Evolutionary conservation across 1,284 basidiomycete genomes (phyloP).

Genomic region (Caloboletus firmus): DNA sequence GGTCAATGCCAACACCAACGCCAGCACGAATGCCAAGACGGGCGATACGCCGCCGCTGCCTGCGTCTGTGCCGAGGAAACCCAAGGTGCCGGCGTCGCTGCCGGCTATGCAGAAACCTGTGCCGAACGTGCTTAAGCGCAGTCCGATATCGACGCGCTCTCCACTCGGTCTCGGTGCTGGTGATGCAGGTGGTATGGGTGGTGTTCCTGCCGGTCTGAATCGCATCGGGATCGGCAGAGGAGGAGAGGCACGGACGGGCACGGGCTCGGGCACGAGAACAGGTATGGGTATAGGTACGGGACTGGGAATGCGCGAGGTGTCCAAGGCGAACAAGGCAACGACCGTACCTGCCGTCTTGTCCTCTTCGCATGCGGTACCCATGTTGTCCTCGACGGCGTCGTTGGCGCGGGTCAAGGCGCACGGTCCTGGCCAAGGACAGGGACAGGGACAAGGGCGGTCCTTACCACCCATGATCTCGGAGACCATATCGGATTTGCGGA

Average conservation of each 20-base stretch:
- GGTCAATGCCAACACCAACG: slow-evolving; percentile 15
- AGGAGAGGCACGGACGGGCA: background rate
- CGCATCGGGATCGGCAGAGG: background rate
- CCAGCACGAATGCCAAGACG: background rate
- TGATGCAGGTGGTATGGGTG: background rate
- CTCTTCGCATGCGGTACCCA: slow-evolving; percentile 67
- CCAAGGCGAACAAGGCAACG: slow-evolving; percentile 30
- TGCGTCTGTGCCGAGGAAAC: slow-evolving; percentile 7
- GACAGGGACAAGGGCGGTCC: slow-evolving; percentile 17
- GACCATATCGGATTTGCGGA: slow-evolving; percentile 26
- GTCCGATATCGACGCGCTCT: slow-evolving; percentile 6
- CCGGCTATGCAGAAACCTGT: slow-evolving; percentile 16
- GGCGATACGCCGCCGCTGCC: background rate
- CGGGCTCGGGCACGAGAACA: background rate
- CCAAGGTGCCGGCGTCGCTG: slow-evolving; percentile 3
- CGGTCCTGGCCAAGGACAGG: slow-evolving; percentile 22
- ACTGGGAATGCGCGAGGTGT: slow-evolving; percentile 15
- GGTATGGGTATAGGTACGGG: background rate
- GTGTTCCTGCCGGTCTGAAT: background rate
- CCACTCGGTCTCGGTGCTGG: background rate
- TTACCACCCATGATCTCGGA: slow-evolving; percentile 39
- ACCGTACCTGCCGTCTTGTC: slow-evolving; percentile 65
- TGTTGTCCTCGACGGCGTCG: slow-evolving; percentile 70
- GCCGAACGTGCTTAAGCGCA: slow-evolving; percentile 10
- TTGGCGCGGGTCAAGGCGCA: slow-evolving; percentile 50